phyloP scores from a whole-genome alignment of 2,329 filamentous ascomycete genomes.

The Fusarium irregulare region DNA sequence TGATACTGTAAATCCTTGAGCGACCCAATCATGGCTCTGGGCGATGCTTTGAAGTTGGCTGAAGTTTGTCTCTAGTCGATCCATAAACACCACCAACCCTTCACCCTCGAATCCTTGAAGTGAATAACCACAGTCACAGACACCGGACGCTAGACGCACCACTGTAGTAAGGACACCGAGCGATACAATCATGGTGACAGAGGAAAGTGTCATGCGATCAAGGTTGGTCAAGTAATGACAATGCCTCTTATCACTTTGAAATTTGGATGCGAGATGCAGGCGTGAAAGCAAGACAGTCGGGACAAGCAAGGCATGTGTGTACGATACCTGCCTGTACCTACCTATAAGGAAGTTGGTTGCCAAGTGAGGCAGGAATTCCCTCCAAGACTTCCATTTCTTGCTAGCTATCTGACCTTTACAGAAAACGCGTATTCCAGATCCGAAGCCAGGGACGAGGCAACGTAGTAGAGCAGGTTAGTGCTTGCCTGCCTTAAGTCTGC shows the following conservation, averaged over 20 bases:
- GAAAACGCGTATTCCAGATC: background rate
- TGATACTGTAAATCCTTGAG: slow-evolving; percentile 75
- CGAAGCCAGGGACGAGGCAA: background rate
- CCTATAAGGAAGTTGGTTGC: background rate
- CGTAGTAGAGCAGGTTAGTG: background rate
- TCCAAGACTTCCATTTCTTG: background rate
- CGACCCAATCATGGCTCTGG: slow-evolving; percentile 69
- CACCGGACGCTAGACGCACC: slow-evolving; percentile 49
- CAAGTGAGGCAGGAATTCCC: background rate
- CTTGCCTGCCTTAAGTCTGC: background rate
- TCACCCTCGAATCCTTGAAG: slow-evolving; percentile 58
- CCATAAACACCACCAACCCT: slow-evolving; percentile 68
- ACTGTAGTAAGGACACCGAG: slow-evolving; percentile 2
- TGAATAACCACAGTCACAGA: slow-evolving; percentile 80
- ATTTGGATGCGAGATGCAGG: background rate
- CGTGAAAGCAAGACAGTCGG: background rate
- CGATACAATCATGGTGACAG: slow-evolving; percentile 16
- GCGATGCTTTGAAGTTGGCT: slow-evolving; percentile 63
- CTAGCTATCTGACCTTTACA: background rate
- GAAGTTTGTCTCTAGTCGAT: slow-evolving; percentile 79
- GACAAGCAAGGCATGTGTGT: background rate
- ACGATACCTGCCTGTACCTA: background rate
- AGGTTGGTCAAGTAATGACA: background rate
- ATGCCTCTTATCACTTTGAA: background rate
- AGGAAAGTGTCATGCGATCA: background rate